A percentile compares a stretch with the other conserved stretches of the same genome.
Conservation (phyloP, 129 eudicot species). For the Lactuca sativa region DNA sequence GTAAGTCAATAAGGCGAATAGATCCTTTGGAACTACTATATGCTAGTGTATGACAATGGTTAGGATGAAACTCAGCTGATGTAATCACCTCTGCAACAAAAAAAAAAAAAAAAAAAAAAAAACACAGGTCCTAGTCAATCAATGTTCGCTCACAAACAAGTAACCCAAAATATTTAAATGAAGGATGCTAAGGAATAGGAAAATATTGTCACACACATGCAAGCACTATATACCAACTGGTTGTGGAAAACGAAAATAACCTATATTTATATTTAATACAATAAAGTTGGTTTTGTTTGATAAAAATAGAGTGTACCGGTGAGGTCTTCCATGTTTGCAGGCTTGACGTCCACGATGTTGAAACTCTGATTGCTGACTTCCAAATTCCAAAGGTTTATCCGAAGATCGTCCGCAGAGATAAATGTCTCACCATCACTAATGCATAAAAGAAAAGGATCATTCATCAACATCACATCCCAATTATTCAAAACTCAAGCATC, state of each 20-base stretch:
- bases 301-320: conserved; percentile 48
- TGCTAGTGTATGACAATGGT: conserved; percentile 85
- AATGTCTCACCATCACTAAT: conserved; percentile 95
- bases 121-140: background rate
- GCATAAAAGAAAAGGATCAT: conserved; percentile 16
- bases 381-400: conserved; percentile 97
- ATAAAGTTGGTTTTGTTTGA: no score
- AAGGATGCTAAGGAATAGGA: background rate
- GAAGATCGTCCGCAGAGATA: conserved; percentile 92
- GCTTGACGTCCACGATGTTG: conserved; percentile 96
- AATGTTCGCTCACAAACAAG: background rate
- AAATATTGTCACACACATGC: background rate
- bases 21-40: conserved; percentile 99
- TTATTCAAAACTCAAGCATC: background rate
- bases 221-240: background rate
- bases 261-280: no score
- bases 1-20: conserved; percentile 91
- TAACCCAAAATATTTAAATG: conserved; percentile 6
- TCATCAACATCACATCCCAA: conserved; percentile 8
- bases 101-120: conserved; percentile 14
- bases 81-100: conserved; percentile 96
- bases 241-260: background rate
- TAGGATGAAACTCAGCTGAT: conserved; percentile 96
- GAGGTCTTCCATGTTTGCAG: conserved; percentile 88
- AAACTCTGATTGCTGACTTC: conserved; percentile 91